Percentiles rank a stretch among this genome's conserved stretches.
phyloP scores from a whole-genome alignment of 768 basidiomycete species.

The Mycena olivaceomarginata region DNA sequence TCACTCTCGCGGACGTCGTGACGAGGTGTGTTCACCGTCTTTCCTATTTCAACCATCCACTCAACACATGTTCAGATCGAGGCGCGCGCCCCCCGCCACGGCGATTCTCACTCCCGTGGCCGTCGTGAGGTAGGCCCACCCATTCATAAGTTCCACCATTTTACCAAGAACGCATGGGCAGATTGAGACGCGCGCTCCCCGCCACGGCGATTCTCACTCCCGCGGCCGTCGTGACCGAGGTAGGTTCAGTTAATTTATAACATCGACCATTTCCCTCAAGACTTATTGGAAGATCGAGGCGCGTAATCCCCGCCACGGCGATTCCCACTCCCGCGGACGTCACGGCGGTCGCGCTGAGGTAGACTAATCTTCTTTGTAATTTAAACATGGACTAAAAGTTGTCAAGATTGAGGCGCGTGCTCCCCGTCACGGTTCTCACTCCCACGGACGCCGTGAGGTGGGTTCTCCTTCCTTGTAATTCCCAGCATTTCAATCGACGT shows the following conservation, averaged over 20 bases:
- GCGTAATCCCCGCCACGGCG: conserved; percentile 30
- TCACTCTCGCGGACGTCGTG: conserved; percentile 11
- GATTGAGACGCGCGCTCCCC: conserved; percentile 7
- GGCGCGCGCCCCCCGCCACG: no score
- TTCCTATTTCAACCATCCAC: no score
- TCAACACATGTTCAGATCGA: neutral
- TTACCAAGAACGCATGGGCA: neutral
- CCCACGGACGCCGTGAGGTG: conserved; percentile 18
- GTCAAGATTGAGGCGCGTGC: conserved; percentile 11
- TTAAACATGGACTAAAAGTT: neutral
- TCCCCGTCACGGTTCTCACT: conserved; percentile 30
- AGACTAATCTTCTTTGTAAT: neutral
- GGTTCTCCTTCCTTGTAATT: neutral
- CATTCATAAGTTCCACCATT: neutral
- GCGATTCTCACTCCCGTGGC: neutral
- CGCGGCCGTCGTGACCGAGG: conserved; percentile 13
- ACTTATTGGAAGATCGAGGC: neutral
- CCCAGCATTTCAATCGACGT: neutral
- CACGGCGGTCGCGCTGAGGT: conserved; percentile 4
- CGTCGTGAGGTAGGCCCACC: neutral
- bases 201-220: conserved; percentile 19
- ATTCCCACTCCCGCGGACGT: conserved; percentile 26
- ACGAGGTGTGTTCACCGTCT: neutral
- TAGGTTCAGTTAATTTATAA: no score
- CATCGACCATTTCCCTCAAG: no score